Conservation (phyloP, 2,329 filamentous ascomycete genomes). For the Alternaria burnsii region DNA sequence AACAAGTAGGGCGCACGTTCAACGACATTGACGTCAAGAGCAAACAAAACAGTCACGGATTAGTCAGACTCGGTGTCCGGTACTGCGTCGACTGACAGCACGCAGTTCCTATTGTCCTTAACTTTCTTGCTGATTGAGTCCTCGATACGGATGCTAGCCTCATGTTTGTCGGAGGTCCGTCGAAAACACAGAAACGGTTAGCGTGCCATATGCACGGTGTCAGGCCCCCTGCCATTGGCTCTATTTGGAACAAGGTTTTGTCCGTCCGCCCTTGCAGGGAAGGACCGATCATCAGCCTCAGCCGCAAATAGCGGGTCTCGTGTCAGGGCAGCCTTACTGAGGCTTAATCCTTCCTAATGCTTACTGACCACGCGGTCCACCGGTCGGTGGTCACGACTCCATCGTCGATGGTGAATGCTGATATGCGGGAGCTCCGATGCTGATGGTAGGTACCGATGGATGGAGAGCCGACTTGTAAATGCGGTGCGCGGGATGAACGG, state of each 20-base stretch:
- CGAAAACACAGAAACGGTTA: neutral
- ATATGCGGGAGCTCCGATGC: neutral
- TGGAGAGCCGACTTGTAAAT: neutral
- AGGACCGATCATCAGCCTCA: neutral
- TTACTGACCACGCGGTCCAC: neutral
- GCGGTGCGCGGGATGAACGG: neutral
- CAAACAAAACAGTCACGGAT: neutral
- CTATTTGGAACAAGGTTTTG: neutral
- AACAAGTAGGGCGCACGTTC: neutral
- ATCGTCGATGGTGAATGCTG: neutral
- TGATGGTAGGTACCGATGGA: neutral
- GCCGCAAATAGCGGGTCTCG: neutral
- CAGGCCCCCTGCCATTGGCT: neutral
- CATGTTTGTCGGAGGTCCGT: conserved; percentile 9
- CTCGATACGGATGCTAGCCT: neutral
- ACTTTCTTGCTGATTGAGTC: neutral
- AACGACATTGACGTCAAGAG: neutral
- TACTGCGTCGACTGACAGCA: neutral
- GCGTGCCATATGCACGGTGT: neutral
- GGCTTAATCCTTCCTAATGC: neutral
- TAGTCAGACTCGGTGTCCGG: conserved; percentile 1
- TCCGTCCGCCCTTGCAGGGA: neutral
- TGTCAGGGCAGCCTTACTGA: neutral
- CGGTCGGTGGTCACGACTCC: neutral
- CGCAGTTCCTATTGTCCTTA: neutral